Conservation (phyloP, 305 asterid genomes). For the Fraxinus xanthoxyloides region DNA sequence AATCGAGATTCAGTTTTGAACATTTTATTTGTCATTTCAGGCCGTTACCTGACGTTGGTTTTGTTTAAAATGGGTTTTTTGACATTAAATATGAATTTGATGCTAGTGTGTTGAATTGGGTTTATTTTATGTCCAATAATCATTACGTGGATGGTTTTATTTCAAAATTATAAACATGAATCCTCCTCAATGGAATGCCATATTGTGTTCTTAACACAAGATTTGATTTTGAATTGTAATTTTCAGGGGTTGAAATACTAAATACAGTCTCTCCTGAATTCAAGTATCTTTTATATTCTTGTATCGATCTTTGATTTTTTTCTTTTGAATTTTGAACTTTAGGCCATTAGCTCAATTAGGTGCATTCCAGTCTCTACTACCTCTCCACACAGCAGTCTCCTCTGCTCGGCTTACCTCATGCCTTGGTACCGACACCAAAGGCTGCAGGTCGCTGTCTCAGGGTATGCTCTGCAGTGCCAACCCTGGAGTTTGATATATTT, state of each 20-base stretch:
- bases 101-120: not conserved
- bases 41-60: not conserved
- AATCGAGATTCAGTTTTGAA: not conserved
- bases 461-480: constrained; percentile 97
- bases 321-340: constrained; percentile 21
- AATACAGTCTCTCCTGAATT: not conserved
- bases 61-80: not conserved
- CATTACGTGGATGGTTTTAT: not conserved
- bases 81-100: not conserved
- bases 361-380: constrained; percentile 66
- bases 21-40: not conserved
- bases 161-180: not conserved
- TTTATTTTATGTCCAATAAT: not conserved
- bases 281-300: not conserved
- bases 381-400: constrained; percentile 73
- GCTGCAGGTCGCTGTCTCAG: constrained; percentile 94
- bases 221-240: not conserved
- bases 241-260: not conserved
- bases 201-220: not conserved
- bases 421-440: constrained; percentile 61
- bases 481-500: constrained; percentile 91
- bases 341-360: constrained; percentile 75
- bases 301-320: constrained; percentile 6
- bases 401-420: constrained; percentile 80
- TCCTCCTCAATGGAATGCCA: not conserved